Conservation (phyloP, 2,329 filamentous ascomycete species). For the Daldinia sp. region DNA sequence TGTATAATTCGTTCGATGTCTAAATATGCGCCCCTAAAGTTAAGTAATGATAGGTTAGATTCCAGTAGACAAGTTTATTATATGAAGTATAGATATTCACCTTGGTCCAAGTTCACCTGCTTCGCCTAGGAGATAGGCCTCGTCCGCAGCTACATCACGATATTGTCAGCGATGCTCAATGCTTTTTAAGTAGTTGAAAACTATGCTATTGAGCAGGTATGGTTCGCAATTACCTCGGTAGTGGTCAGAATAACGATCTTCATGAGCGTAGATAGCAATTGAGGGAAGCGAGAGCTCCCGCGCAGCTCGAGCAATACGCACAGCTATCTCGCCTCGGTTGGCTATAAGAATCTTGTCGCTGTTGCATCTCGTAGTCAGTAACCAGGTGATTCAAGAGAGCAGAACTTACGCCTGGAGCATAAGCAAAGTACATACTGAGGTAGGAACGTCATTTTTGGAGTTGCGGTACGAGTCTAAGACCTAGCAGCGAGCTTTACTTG, state of each 20-base stretch:
- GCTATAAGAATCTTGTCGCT: conserved; percentile 9
- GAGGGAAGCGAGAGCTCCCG: conserved; percentile 1
- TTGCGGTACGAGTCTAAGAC: not conserved
- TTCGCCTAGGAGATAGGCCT: conserved; percentile 8
- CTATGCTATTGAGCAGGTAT: not conserved
- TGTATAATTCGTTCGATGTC: conserved; percentile 1
- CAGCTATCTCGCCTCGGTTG: conserved; percentile 6
- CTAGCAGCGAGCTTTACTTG: conserved; percentile 3
- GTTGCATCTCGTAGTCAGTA: not conserved
- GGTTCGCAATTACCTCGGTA: not conserved
- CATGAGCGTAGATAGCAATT: conserved; percentile 3
- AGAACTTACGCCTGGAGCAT: not conserved
- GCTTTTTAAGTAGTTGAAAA: not conserved
- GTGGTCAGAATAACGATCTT: conserved; percentile 1
- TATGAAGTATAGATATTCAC: not conserved
- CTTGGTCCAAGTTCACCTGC: conserved; percentile 6
- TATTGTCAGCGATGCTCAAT: not conserved
- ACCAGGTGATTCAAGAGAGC: not conserved
- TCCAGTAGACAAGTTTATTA: not conserved
- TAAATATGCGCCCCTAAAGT: not conserved
- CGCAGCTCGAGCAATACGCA: not conserved
- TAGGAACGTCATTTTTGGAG: not conserved
- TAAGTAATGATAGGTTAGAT: not conserved
- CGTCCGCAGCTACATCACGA: not conserved
- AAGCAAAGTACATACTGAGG: not conserved